Percentiles rank a stretch among this genome's conserved stretches.
phyloP scores from a whole-genome alignment of 441 rosid genomes.

The Flueggea neowawraea region DNA sequence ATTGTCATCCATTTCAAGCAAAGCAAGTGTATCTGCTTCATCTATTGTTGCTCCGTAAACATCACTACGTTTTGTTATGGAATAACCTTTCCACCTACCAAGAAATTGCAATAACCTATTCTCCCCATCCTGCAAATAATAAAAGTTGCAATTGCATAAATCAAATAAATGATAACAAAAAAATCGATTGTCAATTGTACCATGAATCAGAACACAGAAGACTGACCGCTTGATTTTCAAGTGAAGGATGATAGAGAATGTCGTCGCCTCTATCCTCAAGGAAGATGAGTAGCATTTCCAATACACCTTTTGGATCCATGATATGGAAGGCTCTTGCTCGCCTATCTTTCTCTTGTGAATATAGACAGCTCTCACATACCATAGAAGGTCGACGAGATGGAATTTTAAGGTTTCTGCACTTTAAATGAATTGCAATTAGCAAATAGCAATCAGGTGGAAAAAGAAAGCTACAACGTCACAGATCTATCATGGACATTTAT shows the following conservation, averaged over 20 bases:
- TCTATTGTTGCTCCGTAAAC: slow-evolving; percentile 83
- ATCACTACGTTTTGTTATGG: slow-evolving; percentile 77
- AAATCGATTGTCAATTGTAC: neutral
- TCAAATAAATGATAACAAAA: neutral
- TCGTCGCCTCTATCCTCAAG: slow-evolving; percentile 66
- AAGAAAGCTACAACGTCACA: neutral
- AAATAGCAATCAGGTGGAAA: neutral
- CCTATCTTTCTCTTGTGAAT: slow-evolving; percentile 60
- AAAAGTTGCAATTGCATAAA: neutral
- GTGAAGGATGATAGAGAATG: slow-evolving; percentile 43
- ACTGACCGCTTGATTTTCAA: slow-evolving; percentile 40
- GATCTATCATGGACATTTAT: neutral
- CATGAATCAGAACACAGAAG: neutral
- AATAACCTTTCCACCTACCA: slow-evolving; percentile 89
- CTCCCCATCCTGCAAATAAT: slow-evolving; percentile 37
- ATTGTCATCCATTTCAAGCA: slow-evolving; percentile 60
- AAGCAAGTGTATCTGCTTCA: slow-evolving; percentile 56
- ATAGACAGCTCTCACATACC: slow-evolving; percentile 87
- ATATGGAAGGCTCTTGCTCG: slow-evolving; percentile 90
- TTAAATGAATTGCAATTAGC: slow-evolving; percentile 1
- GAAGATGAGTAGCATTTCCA: slow-evolving; percentile 82
- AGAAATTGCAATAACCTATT: slow-evolving; percentile 63
- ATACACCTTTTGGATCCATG: slow-evolving; percentile 76
- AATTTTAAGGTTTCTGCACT: slow-evolving; percentile 70
- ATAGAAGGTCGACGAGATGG: slow-evolving; percentile 74